Conservation (phyloP, 108 stramenopile species). For the Stephanodiscus triporus region DNA sequence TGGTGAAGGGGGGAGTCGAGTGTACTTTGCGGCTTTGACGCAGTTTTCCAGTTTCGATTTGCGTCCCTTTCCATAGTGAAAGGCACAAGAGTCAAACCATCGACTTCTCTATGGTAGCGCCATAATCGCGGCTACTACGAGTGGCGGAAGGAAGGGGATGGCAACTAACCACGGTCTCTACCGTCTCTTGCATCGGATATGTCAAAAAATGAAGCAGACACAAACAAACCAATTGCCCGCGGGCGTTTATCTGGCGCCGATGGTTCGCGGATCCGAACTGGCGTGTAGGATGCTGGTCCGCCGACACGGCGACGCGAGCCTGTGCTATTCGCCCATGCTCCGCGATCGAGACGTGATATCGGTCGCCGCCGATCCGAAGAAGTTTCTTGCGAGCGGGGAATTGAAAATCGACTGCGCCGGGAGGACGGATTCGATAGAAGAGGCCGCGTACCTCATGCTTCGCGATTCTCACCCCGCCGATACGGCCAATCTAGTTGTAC, state of each 20-base stretch:
- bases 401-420: constrained; percentile 44
- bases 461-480: constrained; percentile 40
- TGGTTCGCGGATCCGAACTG: constrained; percentile 69
- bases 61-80: too few species aligned
- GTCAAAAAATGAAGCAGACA: neutral
- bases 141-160: too few species aligned
- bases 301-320: constrained; percentile 34
- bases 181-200: neutral
- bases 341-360: constrained; percentile 56
- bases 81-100: too few species aligned
- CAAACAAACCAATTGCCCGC: constrained; percentile 7
- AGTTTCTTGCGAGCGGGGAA: neutral
- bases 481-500: constrained; percentile 44
- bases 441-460: constrained; percentile 46
- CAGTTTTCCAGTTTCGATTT: too few species aligned
- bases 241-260: constrained; percentile 56
- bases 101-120: too few species aligned
- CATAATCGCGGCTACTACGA: too few species aligned
- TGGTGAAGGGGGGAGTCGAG: too few species aligned
- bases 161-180: neutral
- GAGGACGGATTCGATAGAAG: constrained; percentile 25
- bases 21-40: too few species aligned
- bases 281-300: constrained; percentile 59
- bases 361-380: constrained; percentile 11
- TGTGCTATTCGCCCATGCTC: constrained; percentile 69